Conservation (phyloP, 345 rosid genomes). For the Populus pruinosa region DNA sequence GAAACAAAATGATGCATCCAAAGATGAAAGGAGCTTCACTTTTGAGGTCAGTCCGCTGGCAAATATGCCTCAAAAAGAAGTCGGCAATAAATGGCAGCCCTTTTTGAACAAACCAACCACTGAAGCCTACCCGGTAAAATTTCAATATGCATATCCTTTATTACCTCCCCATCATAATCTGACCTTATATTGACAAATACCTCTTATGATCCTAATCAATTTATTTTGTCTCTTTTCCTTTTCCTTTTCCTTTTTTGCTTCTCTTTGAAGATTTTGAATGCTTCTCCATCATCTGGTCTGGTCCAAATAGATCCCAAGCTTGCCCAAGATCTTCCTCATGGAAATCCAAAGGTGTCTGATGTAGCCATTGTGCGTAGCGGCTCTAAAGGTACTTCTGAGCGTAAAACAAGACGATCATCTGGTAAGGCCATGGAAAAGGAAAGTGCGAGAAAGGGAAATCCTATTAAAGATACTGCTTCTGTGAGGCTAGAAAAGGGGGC, state of each 20-base stretch:
- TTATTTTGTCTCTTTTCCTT: not conserved
- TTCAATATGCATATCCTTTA: not conserved
- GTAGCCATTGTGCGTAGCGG: conserved; percentile 28
- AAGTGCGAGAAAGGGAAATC: conserved; percentile 50
- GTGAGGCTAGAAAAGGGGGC: conserved; percentile 48
- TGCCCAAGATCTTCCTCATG: conserved; percentile 31
- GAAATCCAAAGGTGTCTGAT: conserved; percentile 39
- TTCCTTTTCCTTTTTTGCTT: conserved; percentile 1
- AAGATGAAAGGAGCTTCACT: conserved; percentile 50
- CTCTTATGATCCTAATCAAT: not conserved
- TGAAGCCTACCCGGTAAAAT: conserved; percentile 43
- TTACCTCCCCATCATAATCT: not conserved
- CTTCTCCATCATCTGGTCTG: conserved; percentile 47
- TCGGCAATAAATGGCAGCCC: conserved; percentile 11
- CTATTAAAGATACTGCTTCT: conserved; percentile 41
- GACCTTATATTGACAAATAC: not conserved
- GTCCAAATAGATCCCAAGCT: conserved; percentile 42
- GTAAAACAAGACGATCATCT: conserved; percentile 65
- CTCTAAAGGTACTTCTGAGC: conserved; percentile 58
- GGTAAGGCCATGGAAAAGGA: conserved; percentile 58
- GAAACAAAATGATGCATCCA: conserved; percentile 38
- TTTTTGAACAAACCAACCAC: conserved; percentile 32
- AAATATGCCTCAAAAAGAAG: conserved; percentile 19
- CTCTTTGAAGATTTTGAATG: conserved; percentile 51
- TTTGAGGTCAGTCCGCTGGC: conserved; percentile 42